phyloP scores from a whole-genome alignment of 495 filamentous ascomycete genomes.

The Pyronema omphalodes region DNA sequence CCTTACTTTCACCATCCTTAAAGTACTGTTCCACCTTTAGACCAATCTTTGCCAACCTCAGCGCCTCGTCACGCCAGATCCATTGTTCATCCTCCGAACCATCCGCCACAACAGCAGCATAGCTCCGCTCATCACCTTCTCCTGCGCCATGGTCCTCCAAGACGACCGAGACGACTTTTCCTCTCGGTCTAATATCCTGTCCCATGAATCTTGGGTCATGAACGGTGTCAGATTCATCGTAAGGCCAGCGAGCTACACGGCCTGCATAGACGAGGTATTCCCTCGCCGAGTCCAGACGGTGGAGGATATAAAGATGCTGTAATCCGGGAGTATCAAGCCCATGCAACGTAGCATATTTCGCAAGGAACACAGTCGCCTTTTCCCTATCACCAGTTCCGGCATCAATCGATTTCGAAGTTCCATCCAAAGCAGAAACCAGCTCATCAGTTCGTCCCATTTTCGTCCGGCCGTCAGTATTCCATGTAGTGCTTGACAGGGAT shows the following conservation, averaged over 20 bases:
- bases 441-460: slow-evolving; percentile 18
- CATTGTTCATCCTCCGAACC: slow-evolving; percentile 9
- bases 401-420: background rate
- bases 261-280: slow-evolving; percentile 21
- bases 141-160: slow-evolving; percentile 10
- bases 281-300: slow-evolving; percentile 13
- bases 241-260: slow-evolving; percentile 21
- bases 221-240: background rate
- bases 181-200: slow-evolving; percentile 3
- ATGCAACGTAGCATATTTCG: slow-evolving; percentile 9
- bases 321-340: slow-evolving; percentile 17
- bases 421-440: slow-evolving; percentile 1
- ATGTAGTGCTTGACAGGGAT: slow-evolving; percentile 6
- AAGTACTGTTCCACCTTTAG: slow-evolving; percentile 11
- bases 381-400: slow-evolving; percentile 1
- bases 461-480: slow-evolving; percentile 9
- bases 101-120: slow-evolving; percentile 5
- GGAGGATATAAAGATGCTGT: slow-evolving; percentile 18
- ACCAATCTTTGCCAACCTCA: slow-evolving; percentile 18
- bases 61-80: slow-evolving; percentile 10
- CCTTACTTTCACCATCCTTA: background rate
- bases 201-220: slow-evolving; percentile 7
- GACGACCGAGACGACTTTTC: slow-evolving; percentile 19
- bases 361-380: slow-evolving; percentile 17
- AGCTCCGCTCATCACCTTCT: background rate